Base-by-base conservation (phyloP, 2,329 filamentous ascomycete species). In the Epichloe sibirici region DNA sequence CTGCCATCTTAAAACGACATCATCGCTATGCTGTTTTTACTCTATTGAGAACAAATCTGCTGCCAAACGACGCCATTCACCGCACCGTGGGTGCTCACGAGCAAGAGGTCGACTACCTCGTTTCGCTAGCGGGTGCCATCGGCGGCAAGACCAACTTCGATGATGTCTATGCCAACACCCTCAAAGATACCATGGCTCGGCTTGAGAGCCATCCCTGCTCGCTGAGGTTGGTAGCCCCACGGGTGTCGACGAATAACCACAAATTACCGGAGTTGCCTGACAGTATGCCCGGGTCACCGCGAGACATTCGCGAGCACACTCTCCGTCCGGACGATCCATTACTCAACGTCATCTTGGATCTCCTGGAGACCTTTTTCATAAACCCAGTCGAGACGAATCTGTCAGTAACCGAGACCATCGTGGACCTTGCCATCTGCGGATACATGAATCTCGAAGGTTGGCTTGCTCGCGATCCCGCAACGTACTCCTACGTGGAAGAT, bases 331-430 rank as follows among this genome's bases (percentile, higher is more conserved):
- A 81, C 51, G 83, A 83, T 58, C 82, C 77, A 44, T 76, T 83
- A 38, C 74, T 83, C 46, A 81, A 79, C 64, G 81, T 86, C 8
- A 72, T 87, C 2, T 70, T 86, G 9, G 83, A 86, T 44, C 75
- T 91, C 7, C 69, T 98, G 11, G 78, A 85, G 45, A 83, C 77
- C 0, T 98, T 97, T 62, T 89, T 96, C 60, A 78, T 88, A 5
- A 98, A 98, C 61, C 85, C 89, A 3, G 83, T 97, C 3, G 89
- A 96, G 60, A 90, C 87, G 3, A 98, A 98, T 59, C 72, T 98
- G 3, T 86, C 86, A 0, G 74, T 96, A 2, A 97, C 91, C 0
- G 88, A 94, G 61, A 79, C 86, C 1, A 74, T 97, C 44, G 79
- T 94, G 31, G 86, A 88, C 58, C 74, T 98, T 42, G 87, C 87